Base-by-base conservation (phyloP, 108 stramenopile genomes). In the Cyclotella baltica region DNA sequence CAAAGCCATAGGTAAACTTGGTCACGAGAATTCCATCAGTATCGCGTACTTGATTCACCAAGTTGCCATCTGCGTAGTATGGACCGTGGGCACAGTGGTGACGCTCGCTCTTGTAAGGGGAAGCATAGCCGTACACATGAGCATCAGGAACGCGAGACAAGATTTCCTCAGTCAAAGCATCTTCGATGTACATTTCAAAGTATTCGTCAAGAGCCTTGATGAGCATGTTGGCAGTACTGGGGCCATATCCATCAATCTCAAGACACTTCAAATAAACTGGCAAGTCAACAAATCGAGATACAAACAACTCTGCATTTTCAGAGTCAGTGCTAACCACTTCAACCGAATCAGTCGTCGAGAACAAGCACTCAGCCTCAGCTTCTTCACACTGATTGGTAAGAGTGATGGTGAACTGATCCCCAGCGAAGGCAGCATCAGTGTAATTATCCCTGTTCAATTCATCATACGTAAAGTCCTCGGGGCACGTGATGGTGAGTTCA, bases 1-100 rank as follows among this genome's bases (percentile, higher is more conserved):
- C 78, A 25, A 80, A 80, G 30, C 78, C 78, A 72, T 73, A 80
- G 33, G 57, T 67, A 50, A 73, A 80, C 37, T 80, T 67, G 16
- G 78, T 80, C 33, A 80, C 35, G 34, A 68, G 58, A 34, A 66
- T 73, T 22, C 78, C 78, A 40, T 80, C 72, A 2, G 34, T 30
- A 30, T 64, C 70, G 23, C 15, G 34, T 15, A 52, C 66, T 72
- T 80, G 78, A 30, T 73, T 47, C 15, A 73, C 72, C 18, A 80
- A 30, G 36, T 37, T 73, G 53, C 78, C 78, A 18, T 38, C 59
- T 31, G 47, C 65, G 66, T 73, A 80, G 55, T 73, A 80, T 19
- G 72, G 47, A 33, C 75, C 66, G 25, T 68, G 67, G 25, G 65
- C 72, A 68, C 78, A 73, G 61, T 53, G 73, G 18, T 62, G 31